Conservation (phyloP, 1,284 basidiomycete species). For the Xerocomus minutiporus region DNA sequence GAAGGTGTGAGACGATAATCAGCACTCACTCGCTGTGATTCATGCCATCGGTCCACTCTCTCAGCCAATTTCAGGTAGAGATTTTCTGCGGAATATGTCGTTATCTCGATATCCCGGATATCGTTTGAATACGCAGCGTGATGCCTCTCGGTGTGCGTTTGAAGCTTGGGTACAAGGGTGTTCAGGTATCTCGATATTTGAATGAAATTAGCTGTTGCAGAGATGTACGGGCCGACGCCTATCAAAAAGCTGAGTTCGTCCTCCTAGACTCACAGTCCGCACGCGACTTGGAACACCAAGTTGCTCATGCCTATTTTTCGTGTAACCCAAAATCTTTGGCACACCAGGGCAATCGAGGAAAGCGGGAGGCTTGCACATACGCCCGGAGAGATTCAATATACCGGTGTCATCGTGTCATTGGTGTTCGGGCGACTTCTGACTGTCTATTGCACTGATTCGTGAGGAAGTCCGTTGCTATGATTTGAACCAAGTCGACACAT, state of each 20-base stretch:
- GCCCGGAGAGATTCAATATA: constrained; percentile 12
- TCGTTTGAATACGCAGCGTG: not conserved
- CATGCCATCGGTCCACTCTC: not conserved
- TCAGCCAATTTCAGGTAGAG: not conserved
- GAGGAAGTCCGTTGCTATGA: constrained; percentile 21
- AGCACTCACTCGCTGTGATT: not conserved
- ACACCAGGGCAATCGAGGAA: not conserved
- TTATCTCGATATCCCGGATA: not conserved
- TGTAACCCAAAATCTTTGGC: constrained; percentile 3
- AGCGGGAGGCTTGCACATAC: not conserved
- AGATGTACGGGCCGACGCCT: constrained; percentile 16
- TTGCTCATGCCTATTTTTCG: constrained; percentile 12
- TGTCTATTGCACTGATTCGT: constrained; percentile 10
- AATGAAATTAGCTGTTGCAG: constrained; percentile 2
- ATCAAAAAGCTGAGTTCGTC: constrained; percentile 15
- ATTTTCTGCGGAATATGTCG: not conserved
- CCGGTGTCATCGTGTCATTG: constrained; percentile 7
- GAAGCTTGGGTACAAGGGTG: not conserved
- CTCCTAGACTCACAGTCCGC: constrained; percentile 18
- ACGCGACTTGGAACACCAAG: constrained; percentile 10
- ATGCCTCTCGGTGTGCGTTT: not conserved
- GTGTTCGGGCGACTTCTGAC: constrained; percentile 18
- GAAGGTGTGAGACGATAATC: not conserved
- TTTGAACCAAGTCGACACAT: constrained; percentile 10
- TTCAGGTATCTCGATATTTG: constrained; percentile 21